A percentile compares a stretch with the other conserved stretches of the same genome.
These are phyloP conservation scores for Vanderwaltozyma polyspora DNA, from an alignment of 805 yeast species.

Conservation along the genomic window DNA sequence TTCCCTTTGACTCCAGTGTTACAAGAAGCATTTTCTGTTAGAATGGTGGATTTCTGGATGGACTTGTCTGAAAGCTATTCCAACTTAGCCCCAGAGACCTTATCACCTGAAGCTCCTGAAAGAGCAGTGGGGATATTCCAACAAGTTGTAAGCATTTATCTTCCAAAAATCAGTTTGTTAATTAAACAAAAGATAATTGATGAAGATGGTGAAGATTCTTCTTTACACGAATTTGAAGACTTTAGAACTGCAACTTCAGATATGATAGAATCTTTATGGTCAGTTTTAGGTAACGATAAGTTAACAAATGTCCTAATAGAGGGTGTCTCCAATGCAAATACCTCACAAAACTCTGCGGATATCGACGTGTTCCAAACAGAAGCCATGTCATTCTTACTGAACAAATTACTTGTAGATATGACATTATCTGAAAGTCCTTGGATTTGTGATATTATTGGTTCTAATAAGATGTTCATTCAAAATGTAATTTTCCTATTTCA, in stretches of 20 bases:
- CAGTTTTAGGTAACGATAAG: slow-evolving; percentile 42
- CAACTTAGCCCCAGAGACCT: slow-evolving; percentile 27
- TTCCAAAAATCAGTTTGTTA: slow-evolving; percentile 50
- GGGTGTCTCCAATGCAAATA: slow-evolving; percentile 9
- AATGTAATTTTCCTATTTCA: slow-evolving; percentile 18
- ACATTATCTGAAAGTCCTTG: slow-evolving; percentile 20
- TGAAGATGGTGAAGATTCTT: slow-evolving; percentile 16
- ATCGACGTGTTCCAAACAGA: slow-evolving; percentile 22
- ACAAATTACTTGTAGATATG: slow-evolving; percentile 20
- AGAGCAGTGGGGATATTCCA: slow-evolving; percentile 34
- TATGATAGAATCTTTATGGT: slow-evolving; percentile 58
- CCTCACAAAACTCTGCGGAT: slow-evolving; percentile 3
- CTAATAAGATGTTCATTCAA: slow-evolving; percentile 12
- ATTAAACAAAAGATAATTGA: slow-evolving; percentile 29
- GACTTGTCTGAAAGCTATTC: slow-evolving; percentile 47
- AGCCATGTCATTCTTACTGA: slow-evolving; percentile 23
- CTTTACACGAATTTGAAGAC: slow-evolving; percentile 42
- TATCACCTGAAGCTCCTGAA: slow-evolving; percentile 18
- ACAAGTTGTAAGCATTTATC: slow-evolving; percentile 49
- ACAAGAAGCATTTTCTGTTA: slow-evolving; percentile 47
- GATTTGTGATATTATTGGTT: slow-evolving; percentile 18
- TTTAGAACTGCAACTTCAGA: slow-evolving; percentile 72
- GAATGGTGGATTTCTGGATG: slow-evolving; percentile 58
- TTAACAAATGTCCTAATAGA: slow-evolving; percentile 22
- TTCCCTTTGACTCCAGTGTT: slow-evolving; percentile 45